Conservation (phyloP, 257 asterid genomes). For the Haberlea rhodopensis region DNA sequence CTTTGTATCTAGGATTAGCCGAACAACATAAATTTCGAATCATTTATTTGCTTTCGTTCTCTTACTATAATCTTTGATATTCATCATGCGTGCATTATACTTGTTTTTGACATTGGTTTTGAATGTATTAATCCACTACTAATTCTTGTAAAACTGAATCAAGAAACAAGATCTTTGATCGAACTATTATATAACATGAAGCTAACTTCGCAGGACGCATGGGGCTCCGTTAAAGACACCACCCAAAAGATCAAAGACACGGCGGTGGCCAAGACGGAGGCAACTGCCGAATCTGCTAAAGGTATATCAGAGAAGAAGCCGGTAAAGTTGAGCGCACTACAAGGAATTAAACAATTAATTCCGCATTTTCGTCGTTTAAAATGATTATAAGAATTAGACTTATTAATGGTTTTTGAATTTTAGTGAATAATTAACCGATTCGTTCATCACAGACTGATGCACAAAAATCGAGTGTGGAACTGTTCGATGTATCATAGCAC, state of each 20-base stretch:
- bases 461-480: not conserved
- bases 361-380: not conserved
- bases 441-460: not conserved
- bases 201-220: constrained; percentile 46
- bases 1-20: no score
- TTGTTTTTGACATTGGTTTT: no score
- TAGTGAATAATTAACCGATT: not conserved
- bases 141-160: no score
- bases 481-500: not conserved
- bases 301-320: constrained; percentile 33
- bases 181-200: no score
- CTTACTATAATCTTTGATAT: no score
- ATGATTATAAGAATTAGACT: not conserved
- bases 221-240: constrained; percentile 55
- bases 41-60: no score
- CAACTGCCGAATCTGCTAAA: constrained; percentile 36
- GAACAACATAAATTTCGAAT: no score
- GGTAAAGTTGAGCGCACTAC: constrained; percentile 36
- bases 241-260: constrained; percentile 58
- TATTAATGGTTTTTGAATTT: not conserved
- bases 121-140: no score
- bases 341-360: constrained; percentile 23
- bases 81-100: no score
- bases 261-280: constrained; percentile 51
- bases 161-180: no score